Conservation (phyloP, 2,329 filamentous ascomycete genomes). For the Colletotrichum viniferum region DNA sequence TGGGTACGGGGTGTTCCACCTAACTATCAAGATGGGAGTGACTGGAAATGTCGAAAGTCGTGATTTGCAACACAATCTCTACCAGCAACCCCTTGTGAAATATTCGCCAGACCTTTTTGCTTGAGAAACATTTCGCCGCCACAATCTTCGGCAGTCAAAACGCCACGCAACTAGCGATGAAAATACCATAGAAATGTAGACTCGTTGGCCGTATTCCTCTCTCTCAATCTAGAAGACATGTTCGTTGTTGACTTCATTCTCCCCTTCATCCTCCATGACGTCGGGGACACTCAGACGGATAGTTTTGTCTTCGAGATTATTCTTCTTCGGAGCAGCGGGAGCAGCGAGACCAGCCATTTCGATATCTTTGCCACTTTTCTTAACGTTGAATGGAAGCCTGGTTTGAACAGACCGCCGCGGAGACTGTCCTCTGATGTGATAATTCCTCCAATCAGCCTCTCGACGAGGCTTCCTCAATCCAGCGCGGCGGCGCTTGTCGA, state of each 20-base stretch:
- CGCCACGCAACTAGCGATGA: neutral
- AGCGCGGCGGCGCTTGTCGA: neutral
- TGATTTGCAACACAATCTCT: neutral
- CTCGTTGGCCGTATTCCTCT: accelerated
- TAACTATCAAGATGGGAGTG: neutral
- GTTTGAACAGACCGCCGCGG: neutral
- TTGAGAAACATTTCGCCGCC: accelerated
- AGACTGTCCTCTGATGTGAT: neutral
- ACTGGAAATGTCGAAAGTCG: neutral
- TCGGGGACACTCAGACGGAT: neutral
- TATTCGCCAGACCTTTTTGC: accelerated
- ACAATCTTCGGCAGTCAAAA: neutral
- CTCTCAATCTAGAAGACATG: neutral
- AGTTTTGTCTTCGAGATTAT: neutral
- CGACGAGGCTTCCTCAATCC: neutral
- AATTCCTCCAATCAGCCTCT: neutral
- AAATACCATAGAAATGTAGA: neutral
- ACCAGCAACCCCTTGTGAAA: neutral
- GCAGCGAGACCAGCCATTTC: neutral
- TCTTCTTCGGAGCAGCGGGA: neutral
- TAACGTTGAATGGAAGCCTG: neutral
- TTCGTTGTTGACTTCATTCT: neutral
- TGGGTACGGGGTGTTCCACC: accelerated
- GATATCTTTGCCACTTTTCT: neutral
- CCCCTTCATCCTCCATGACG: neutral